Percentiles rank a stretch among this genome's conserved stretches.
These are phyloP conservation scores for Tylopilus intermedius DNA, from an alignment of 768 basidiomycete species.

Conservation along the genomic window DNA sequence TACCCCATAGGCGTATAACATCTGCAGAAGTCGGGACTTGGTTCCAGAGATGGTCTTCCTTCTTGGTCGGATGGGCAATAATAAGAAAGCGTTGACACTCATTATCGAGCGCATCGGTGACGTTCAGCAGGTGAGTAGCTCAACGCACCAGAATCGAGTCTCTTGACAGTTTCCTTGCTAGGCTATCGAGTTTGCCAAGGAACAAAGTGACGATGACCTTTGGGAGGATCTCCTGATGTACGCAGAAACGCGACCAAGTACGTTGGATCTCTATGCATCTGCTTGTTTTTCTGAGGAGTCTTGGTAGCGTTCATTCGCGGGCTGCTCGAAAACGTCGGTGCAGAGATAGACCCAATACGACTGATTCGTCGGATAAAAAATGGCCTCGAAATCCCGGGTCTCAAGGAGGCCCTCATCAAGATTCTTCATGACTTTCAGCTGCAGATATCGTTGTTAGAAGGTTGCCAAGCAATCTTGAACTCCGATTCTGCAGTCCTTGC, in stretches of 20 bases:
- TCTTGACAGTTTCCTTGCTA: conserved; percentile 25
- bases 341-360: conserved; percentile 92
- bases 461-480: conserved; percentile 82
- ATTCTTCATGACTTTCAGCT: conserved; percentile 95
- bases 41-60: conserved; percentile 98
- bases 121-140: conserved; percentile 66
- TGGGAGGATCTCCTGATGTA: conserved; percentile 96
- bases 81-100: conserved; percentile 87
- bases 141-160: background rate
- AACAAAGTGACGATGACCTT: conserved; percentile 92
- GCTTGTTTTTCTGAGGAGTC: background rate
- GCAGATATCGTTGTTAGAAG: conserved; percentile 88
- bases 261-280: conserved; percentile 14
- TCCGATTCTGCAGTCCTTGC: conserved; percentile 78
- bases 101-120: conserved; percentile 95
- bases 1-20: conserved; percentile 65
- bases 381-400: conserved; percentile 91
- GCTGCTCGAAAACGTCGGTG: conserved; percentile 90
- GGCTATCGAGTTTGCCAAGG: conserved; percentile 98
- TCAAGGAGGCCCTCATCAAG: conserved; percentile 93
- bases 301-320: conserved; percentile 84
- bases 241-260: conserved; percentile 89
- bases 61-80: conserved; percentile 95
- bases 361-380: conserved; percentile 94
- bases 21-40: conserved; percentile 79